phyloP scores from a whole-genome alignment of 768 basidiomycete species.

The Holtermannia corniformis region DNA sequence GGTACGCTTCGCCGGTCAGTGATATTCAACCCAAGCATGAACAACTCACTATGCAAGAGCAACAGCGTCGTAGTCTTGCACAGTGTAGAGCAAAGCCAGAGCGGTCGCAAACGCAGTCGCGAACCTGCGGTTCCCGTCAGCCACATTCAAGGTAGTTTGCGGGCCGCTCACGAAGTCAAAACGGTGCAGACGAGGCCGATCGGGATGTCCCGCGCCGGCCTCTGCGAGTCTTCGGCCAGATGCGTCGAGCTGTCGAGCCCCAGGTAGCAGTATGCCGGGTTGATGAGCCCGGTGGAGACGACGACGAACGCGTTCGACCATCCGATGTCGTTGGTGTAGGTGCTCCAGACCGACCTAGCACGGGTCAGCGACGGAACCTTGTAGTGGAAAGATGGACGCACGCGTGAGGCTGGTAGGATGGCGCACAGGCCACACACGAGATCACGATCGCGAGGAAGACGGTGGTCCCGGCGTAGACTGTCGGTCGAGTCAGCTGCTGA shows the following conservation, averaged over 20 bases:
- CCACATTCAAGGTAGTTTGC: too few relatives aligned
- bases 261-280: constrained; percentile 2
- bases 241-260: constrained; percentile 2
- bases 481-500: not conserved
- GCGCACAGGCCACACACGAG: not conserved
- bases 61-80: not conserved
- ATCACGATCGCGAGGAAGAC: constrained; percentile 4
- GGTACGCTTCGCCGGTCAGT: not conserved
- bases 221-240: not conserved
- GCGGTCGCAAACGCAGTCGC: not conserved
- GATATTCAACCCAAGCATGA: too few relatives aligned
- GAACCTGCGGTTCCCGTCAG: not conserved
- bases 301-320: constrained; percentile 1
- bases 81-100: not conserved
- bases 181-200: not conserved
- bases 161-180: not conserved
- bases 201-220: constrained; percentile 1
- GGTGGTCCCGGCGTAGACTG: not conserved
- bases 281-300: constrained; percentile 2
- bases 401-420: not conserved
- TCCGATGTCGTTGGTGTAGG: constrained; percentile 7
- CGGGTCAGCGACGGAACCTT: too few relatives aligned
- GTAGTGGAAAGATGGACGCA: too few relatives aligned
- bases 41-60: not conserved
- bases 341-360: constrained; percentile 4